phyloP scores from a whole-genome alignment of 2,329 filamentous ascomycete genomes.

The Chalaropsis ovoidea region DNA sequence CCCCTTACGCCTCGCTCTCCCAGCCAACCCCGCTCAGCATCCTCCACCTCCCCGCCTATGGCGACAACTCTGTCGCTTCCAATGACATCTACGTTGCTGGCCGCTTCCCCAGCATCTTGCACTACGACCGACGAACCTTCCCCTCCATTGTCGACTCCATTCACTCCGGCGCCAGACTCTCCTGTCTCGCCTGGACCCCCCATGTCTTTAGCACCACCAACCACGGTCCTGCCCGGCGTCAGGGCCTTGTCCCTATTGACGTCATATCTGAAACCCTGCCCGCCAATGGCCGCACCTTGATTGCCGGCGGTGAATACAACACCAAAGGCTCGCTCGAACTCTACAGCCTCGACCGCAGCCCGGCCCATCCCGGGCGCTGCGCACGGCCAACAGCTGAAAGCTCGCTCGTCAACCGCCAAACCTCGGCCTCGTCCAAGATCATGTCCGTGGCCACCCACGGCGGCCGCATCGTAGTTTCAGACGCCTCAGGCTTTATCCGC shows the following conservation, averaged over 20 bases:
- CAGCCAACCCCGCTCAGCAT: constrained; percentile 77
- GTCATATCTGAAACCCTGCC: constrained; percentile 28
- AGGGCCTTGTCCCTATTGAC: constrained; percentile 32
- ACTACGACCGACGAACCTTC: constrained; percentile 82
- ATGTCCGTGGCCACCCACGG: constrained; percentile 75
- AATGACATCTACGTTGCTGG: constrained; percentile 82
- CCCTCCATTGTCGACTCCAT: constrained; percentile 66
- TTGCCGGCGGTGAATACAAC: constrained; percentile 84
- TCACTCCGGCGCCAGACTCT: constrained; percentile 72
- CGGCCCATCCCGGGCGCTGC: neutral
- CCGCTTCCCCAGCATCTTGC: constrained; percentile 76
- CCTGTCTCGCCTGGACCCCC: constrained; percentile 46
- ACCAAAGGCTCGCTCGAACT: constrained; percentile 81
- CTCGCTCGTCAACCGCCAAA: constrained; percentile 57
- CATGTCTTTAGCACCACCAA: constrained; percentile 13
- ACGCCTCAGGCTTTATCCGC: constrained; percentile 72
- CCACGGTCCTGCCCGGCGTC: neutral
- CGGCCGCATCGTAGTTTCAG: constrained; percentile 68
- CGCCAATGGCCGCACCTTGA: constrained; percentile 52
- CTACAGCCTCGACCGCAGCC: constrained; percentile 49
- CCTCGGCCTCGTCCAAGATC: constrained; percentile 67
- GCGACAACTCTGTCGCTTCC: constrained; percentile 46
- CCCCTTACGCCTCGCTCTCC: constrained; percentile 59
- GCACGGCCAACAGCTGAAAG: constrained; percentile 4
- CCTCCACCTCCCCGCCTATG: constrained; percentile 57